These are phyloP conservation scores for Cystobasidium ongulense DNA, from an alignment of 768 basidiomycete species.

Conservation along the genomic window DNA sequence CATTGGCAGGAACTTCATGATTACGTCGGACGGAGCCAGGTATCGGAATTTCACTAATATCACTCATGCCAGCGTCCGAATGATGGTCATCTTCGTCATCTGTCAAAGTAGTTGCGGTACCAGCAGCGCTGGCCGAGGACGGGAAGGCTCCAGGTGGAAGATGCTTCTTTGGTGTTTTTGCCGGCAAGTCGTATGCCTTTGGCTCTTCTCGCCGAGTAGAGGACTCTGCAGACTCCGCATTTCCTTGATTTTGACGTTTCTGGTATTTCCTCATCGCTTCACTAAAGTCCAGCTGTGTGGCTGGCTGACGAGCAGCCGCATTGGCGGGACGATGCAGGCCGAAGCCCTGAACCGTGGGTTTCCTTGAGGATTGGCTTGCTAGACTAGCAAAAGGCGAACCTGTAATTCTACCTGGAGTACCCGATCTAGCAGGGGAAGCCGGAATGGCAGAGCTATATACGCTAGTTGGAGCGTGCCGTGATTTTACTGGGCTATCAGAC, in stretches of 20 bases:
- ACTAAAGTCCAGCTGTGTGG: neutral
- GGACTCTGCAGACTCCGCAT: neutral
- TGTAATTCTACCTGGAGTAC: neutral
- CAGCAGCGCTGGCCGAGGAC: neutral
- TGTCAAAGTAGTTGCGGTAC: neutral
- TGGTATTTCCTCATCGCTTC: neutral
- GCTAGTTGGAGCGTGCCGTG: neutral
- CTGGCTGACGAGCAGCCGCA: neutral
- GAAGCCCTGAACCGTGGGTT: neutral
- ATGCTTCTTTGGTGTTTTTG: neutral
- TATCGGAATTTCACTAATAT: neutral
- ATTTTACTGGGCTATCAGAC: neutral
- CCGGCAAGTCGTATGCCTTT: neutral
- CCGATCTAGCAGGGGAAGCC: neutral
- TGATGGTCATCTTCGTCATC: conserved; percentile 4
- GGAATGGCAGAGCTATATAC: neutral
- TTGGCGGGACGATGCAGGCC: neutral
- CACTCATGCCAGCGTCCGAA: neutral
- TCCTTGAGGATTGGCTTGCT: neutral
- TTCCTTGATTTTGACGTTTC: neutral
- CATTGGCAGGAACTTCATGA: neutral
- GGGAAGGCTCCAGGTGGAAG: conserved; percentile 29
- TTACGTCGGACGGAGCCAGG: neutral
- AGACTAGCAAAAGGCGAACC: neutral
- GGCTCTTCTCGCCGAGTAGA: neutral